These are phyloP conservation scores for Trichophaea hybrida DNA, from an alignment of 2,329 filamentous ascomycete species.

Conservation along the genomic window DNA sequence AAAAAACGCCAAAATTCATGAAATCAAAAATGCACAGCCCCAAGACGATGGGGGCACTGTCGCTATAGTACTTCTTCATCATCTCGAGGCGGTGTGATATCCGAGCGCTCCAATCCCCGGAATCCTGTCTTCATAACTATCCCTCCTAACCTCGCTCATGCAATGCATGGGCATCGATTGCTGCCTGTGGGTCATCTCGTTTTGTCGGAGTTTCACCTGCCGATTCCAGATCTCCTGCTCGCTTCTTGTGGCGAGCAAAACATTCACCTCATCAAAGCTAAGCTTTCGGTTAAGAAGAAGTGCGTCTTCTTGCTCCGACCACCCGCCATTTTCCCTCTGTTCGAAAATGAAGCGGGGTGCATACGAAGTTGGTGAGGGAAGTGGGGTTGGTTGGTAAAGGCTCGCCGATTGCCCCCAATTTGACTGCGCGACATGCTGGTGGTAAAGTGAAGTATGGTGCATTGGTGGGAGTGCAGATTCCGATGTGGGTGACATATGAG, in stretches of 20 bases:
- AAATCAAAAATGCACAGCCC: not conserved
- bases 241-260: constrained; percentile 23
- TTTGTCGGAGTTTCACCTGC: constrained; percentile 24
- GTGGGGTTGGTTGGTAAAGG: constrained; percentile 19
- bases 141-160: not conserved
- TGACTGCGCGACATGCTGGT: constrained; percentile 9
- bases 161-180: not conserved
- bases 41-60: not conserved
- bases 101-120: not conserved
- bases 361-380: constrained; percentile 22
- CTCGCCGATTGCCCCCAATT: constrained; percentile 15
- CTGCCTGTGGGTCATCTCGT: not conserved
- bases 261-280: constrained; percentile 27
- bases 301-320: constrained; percentile 25
- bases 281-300: constrained; percentile 26
- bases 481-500: constrained; percentile 16
- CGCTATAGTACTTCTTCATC: not conserved
- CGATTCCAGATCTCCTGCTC: constrained; percentile 27
- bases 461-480: constrained; percentile 16
- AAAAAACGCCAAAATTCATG: not conserved
- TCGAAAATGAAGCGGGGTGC: constrained; percentile 14
- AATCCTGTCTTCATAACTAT: constrained; percentile 1
- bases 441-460: constrained; percentile 7
- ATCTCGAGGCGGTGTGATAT: constrained; percentile 1
- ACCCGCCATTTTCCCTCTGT: constrained; percentile 9